These are phyloP conservation scores for Venturia nashicola DNA, from an alignment of 2,329 filamentous ascomycete species.

Conservation along the genomic window DNA sequence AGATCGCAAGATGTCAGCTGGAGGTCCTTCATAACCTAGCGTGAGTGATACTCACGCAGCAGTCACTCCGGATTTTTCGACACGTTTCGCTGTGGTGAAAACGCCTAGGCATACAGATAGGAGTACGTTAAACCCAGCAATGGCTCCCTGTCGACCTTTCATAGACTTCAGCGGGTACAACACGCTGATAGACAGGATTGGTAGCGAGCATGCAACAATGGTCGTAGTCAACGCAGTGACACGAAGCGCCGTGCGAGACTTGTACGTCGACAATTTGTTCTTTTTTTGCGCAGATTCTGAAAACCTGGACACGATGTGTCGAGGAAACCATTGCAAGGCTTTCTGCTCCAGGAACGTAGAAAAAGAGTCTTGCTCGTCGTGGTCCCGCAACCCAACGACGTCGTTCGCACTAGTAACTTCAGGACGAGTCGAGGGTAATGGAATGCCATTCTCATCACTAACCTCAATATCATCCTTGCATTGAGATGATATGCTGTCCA, in stretches of 20 bases:
- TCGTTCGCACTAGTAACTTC: not conserved
- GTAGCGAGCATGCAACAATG: not conserved
- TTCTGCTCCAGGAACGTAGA: not conserved
- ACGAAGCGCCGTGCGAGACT: not conserved
- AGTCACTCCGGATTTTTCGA: not conserved
- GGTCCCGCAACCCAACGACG: not conserved
- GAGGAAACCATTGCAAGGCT: not conserved
- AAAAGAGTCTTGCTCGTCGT: not conserved
- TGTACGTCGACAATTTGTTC: not conserved
- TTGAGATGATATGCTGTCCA: not conserved
- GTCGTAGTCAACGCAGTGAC: not conserved
- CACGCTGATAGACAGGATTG: not conserved
- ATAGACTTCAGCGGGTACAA: not conserved
- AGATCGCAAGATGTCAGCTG: no score
- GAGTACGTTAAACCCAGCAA: not conserved
- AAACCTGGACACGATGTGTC: not conserved
- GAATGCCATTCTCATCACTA: no score
- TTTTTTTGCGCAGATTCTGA: not conserved
- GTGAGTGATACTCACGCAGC: not conserved
- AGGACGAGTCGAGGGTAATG: not conserved
- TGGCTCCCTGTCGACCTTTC: not conserved
- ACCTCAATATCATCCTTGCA: not conserved
- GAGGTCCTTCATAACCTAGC: no score
- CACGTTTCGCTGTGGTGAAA: not conserved
- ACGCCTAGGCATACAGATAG: not conserved